A percentile compares a stretch with the other conserved stretches of the same genome.
Conservation (phyloP, 2,329 filamentous ascomycete genomes). For the Trichophyton equinum region DNA sequence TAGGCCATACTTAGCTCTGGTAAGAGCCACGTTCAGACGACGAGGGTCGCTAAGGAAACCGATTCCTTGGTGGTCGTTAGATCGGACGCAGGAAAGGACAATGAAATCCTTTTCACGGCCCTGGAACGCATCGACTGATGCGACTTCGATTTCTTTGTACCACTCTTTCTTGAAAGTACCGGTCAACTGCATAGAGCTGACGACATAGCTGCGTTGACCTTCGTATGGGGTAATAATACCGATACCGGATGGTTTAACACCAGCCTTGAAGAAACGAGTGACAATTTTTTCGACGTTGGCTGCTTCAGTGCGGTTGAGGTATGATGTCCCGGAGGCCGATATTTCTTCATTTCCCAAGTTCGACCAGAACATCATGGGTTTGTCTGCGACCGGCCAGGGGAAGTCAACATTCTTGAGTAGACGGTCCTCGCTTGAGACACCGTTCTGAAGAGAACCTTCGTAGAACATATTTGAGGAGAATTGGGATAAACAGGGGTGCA, state of each 20-base stretch:
- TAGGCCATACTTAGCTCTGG: constrained; percentile 89
- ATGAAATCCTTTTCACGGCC: constrained; percentile 99
- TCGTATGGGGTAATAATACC: constrained; percentile 98
- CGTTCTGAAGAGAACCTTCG: constrained; percentile 91
- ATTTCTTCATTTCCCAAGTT: constrained; percentile 97
- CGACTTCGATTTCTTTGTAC: constrained; percentile 98
- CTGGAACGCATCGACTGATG: constrained; percentile 96
- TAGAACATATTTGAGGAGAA: constrained; percentile 99
- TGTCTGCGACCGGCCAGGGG: constrained; percentile 87
- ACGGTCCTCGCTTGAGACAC: constrained; percentile 78
- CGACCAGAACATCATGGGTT: constrained; percentile 99
- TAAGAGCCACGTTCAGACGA: constrained; percentile 92
- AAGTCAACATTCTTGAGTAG: constrained; percentile 91
- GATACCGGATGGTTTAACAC: constrained; percentile 84
- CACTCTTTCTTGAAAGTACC: constrained; percentile 96
- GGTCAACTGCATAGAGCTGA: constrained; percentile 97
- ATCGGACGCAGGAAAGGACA: constrained; percentile 91
- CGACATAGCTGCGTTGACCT: constrained; percentile 94
- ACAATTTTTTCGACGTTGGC: constrained; percentile 98
- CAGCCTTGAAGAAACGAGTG: constrained; percentile 96
- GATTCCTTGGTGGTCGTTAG: constrained; percentile 97
- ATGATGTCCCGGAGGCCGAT: constrained; percentile 91
- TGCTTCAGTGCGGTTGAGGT: constrained; percentile 93
- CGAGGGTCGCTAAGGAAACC: constrained; percentile 96
- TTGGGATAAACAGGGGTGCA: constrained; percentile 94